Evolutionary conservation across 108 stramenopile species (phyloP), one percentile per base, ranked within the genome.

Genomic region (Asterionellopsis glacialis): DNA sequence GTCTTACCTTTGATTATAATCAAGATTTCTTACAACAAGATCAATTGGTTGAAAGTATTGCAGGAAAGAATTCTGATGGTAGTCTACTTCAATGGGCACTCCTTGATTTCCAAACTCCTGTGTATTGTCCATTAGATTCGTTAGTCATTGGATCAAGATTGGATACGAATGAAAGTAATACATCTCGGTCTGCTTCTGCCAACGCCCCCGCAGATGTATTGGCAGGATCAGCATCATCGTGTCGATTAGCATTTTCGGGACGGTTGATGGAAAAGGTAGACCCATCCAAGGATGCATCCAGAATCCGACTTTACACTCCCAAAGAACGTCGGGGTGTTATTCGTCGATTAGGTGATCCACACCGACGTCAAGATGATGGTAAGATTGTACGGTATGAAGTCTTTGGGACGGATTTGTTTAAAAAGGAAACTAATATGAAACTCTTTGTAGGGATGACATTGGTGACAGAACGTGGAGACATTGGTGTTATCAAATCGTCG

Each of bases 211-310:
- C 33, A 33, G 55, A 28, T 24, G 26, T 18, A 14, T 45, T 49
- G 12, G 65, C 22, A 16, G 60, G 45, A 10, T 51, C 49, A 0
- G 72, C 82, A 27, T 69, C 77, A 0, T 75, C 89, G 25, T 97
- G 96, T 66, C 87, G 96, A 38, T 62, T 97, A 14, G 91, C 96
- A 9, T 97, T 95, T 81, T 88, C 90, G 27, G 96, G 96, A 26
- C 85, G 88, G 15, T 67, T 96, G 50, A 72, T 90, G 0, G 79
- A 81, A 59, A 69, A 70, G 24, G 79, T 84, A 5, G 75, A 81
- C 55, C 69, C 73, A 23, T 33, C 11, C 11, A 53, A 73, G 64
- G 80, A 77, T 45, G 61, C 71, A 33, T 13, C 28, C 43, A 56
- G 79, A 28, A 61, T 95, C 45, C 73, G 73, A 43, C 61, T 88